Evolutionary conservation across 2,329 filamentous ascomycete genomes (phyloP).

Genomic region (Xylaria digitata): DNA sequence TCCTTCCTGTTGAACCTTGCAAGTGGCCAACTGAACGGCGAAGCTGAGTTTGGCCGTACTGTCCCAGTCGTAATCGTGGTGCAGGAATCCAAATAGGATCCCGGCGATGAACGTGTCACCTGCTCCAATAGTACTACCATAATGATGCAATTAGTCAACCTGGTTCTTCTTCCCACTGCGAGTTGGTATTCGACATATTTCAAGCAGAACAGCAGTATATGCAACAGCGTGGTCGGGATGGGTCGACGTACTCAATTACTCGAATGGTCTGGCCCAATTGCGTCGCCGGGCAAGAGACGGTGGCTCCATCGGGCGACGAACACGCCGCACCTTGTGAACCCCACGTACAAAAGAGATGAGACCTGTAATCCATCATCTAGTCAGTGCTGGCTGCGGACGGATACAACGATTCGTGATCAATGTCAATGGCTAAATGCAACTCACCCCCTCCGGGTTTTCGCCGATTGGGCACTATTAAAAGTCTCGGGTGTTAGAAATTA

Average conservation of each 20-base stretch:
- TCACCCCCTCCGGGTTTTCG: slow-evolving; percentile 50
- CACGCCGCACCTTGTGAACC: slow-evolving; percentile 59
- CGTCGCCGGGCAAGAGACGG: slow-evolving; percentile 59
- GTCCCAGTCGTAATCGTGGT: slow-evolving; percentile 61
- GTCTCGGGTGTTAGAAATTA: slow-evolving; percentile 3
- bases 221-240: slow-evolving; percentile 24
- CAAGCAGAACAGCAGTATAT: slow-evolving; percentile 10
- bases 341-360: slow-evolving; percentile 58
- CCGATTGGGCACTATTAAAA: slow-evolving; percentile 45
- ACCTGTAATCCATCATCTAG: slow-evolving; percentile 47
- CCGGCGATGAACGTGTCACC: slow-evolving; percentile 82
- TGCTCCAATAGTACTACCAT: slow-evolving; percentile 73
- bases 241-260: slow-evolving; percentile 69
- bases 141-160: slow-evolving; percentile 37
- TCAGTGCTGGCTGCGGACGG: slow-evolving; percentile 43
- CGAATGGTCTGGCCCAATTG: slow-evolving; percentile 53
- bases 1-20: slow-evolving; percentile 75
- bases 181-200: slow-evolving; percentile 12
- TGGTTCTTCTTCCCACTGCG: slow-evolving; percentile 4
- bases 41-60: slow-evolving; percentile 64
- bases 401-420: slow-evolving; percentile 41
- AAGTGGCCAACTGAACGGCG: slow-evolving; percentile 73
- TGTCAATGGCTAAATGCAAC: slow-evolving; percentile 43
- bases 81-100: slow-evolving; percentile 71
- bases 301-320: slow-evolving; percentile 50